phyloP scores from a whole-genome alignment of 768 basidiomycete species.

The Lanmaoa pseudosensibilis region DNA sequence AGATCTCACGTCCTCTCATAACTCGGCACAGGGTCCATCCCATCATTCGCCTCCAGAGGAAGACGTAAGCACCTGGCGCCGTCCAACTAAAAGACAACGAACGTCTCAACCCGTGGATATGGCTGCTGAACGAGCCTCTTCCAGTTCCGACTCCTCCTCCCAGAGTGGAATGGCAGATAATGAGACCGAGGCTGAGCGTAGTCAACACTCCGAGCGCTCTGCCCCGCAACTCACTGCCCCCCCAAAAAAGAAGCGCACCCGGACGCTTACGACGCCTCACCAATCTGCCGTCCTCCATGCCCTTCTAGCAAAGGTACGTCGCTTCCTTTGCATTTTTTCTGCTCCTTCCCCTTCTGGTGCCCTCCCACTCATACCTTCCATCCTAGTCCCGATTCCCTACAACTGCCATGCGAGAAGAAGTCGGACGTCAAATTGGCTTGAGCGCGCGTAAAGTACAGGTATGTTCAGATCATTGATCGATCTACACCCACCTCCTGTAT shows the following conservation, averaged over 20 bases:
- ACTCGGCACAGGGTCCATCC: conserved; percentile 14
- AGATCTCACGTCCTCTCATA: conserved; percentile 16
- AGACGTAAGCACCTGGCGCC: conserved; percentile 24
- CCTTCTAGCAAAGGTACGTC: conserved; percentile 75
- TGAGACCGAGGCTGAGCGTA: conserved; percentile 50
- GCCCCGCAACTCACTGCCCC: conserved; percentile 32
- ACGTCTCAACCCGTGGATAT: conserved; percentile 14
- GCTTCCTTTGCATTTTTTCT: neutral
- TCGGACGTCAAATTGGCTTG: conserved; percentile 83
- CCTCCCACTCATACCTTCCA: neutral
- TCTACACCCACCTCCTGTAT: conserved; percentile 2
- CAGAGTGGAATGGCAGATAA: conserved; percentile 61
- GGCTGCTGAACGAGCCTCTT: conserved; percentile 26
- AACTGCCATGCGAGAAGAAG: conserved; percentile 84
- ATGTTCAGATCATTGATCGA: conserved; percentile 31
- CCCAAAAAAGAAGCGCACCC: conserved; percentile 68
- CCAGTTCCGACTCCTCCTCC: conserved; percentile 43
- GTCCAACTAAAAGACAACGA: conserved; percentile 24
- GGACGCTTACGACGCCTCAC: conserved; percentile 85
- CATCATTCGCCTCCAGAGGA: conserved; percentile 13
- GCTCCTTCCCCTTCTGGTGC: neutral
- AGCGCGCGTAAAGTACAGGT: conserved; percentile 91
- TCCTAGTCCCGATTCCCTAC: conserved; percentile 84
- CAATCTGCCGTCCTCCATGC: conserved; percentile 87
- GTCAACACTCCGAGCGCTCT: conserved; percentile 40